phyloP scores from a whole-genome alignment of 2,329 filamentous ascomycete genomes.

The Dactylellina sp. region DNA sequence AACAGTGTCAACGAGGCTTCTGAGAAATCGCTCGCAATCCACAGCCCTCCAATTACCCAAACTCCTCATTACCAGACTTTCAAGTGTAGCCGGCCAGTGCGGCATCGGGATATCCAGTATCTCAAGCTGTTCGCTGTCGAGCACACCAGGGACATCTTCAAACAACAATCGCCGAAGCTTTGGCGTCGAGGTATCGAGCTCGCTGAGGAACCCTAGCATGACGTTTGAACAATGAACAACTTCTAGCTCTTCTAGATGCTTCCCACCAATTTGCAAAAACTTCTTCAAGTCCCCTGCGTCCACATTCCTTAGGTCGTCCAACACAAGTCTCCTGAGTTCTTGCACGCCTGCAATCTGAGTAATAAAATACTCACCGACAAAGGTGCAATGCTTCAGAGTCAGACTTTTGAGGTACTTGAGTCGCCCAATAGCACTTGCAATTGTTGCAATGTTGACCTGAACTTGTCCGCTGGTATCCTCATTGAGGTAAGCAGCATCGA shows the following conservation, averaged over 20 bases:
- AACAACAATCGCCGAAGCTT: conserved; percentile 38
- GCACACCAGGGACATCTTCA: conserved; percentile 40
- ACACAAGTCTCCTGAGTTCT: conserved; percentile 21
- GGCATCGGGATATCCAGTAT: conserved; percentile 45
- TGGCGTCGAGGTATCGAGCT: conserved; percentile 37
- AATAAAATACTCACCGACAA: conserved; percentile 45
- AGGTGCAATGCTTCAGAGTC: conserved; percentile 19
- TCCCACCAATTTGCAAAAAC: conserved; percentile 29
- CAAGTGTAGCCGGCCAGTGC: conserved; percentile 38
- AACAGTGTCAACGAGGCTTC: conserved; percentile 33
- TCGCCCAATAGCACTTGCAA: conserved; percentile 33
- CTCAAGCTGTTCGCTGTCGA: conserved; percentile 16
- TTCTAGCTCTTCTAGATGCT: conserved; percentile 39
- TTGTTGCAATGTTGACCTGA: conserved; percentile 23
- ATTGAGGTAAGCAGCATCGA: background rate
- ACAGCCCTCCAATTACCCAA: conserved; percentile 45
- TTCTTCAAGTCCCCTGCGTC: conserved; percentile 19
- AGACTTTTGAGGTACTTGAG: conserved; percentile 46
- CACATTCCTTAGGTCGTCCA: conserved; percentile 17
- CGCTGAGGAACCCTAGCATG: conserved; percentile 31
- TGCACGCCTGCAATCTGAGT: conserved; percentile 35
- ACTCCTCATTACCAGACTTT: conserved; percentile 41
- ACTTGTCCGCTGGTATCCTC: conserved; percentile 1
- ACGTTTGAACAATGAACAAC: conserved; percentile 29
- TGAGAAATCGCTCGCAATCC: conserved; percentile 39